phyloP scores from a whole-genome alignment of 169 alveolate genomes.

The Eimeria praecox region DNA sequence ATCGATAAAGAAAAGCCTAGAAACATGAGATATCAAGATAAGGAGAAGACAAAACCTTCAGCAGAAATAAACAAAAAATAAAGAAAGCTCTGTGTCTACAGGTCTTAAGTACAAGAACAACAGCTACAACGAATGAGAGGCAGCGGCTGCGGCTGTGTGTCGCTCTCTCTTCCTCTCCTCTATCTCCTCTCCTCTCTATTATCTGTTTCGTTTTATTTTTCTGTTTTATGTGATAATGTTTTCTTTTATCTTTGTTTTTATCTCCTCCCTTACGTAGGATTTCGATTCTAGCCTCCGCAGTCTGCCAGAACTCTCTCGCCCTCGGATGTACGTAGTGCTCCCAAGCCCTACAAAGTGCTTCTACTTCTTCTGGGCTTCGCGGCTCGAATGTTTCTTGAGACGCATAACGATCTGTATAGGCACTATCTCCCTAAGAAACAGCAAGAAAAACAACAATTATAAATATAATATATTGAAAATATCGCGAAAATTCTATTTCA shows the following conservation, averaged over 20 bases:
- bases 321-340: conserved; percentile 95
- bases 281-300: conserved; percentile 90
- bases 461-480: no score
- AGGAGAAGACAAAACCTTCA: not conserved
- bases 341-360: conserved; percentile 93
- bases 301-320: conserved; percentile 94
- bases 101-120: no score
- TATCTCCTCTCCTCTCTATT: no score
- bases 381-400: conserved; percentile 87
- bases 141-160: no score
- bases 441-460: no score
- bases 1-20: not conserved
- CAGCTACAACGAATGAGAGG: no score
- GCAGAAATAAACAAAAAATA: not conserved
- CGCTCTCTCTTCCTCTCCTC: no score
- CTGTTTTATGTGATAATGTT: no score
- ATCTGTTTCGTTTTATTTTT: no score
- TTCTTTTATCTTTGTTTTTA: not conserved
- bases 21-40: not conserved
- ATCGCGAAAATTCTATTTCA: no score
- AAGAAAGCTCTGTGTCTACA: no score
- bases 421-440: conserved; percentile 73
- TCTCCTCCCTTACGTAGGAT: conserved; percentile 87
- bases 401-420: conserved; percentile 77
- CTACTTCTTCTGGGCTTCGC: conserved; percentile 93